Percentiles rank a stretch among this genome's conserved stretches.
These are phyloP conservation scores for Lolium multiflorum DNA, from an alignment of 176 grass and related monocot species.

Conservation along the genomic window DNA sequence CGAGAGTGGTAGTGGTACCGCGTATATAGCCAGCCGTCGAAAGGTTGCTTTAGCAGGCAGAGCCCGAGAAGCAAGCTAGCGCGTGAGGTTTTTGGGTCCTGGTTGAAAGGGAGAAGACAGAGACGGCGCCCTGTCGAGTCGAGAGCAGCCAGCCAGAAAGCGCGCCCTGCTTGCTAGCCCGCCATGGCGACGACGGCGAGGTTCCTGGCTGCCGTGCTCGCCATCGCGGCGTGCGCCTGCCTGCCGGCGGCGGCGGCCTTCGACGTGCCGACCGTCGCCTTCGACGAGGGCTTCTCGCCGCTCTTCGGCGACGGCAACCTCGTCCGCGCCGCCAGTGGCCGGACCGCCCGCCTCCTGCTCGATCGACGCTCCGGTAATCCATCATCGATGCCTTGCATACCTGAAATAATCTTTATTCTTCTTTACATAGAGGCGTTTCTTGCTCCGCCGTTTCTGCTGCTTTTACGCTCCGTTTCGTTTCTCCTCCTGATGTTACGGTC, in stretches of 20 bases:
- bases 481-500: background rate
- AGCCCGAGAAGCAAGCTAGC: background rate
- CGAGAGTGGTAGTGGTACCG: conserved; percentile 45
- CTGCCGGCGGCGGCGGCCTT: conserved; percentile 42
- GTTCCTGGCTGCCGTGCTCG: conserved; percentile 39
- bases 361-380: conserved; percentile 72
- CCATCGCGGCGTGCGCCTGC: conserved; percentile 21
- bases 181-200: conserved; percentile 41
- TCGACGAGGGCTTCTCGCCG: conserved; percentile 73
- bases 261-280: conserved; percentile 62
- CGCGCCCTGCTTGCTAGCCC: background rate
- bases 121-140: background rate
- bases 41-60: background rate
- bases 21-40: conserved; percentile 38
- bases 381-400: background rate
- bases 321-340: conserved; percentile 47
- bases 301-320: conserved; percentile 83
- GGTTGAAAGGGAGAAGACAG: background rate
- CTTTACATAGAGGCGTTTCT: too few relatives aligned
- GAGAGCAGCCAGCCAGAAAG: background rate
- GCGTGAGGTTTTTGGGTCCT: conserved; percentile 28
- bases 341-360: conserved; percentile 68
- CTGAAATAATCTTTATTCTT: too few relatives aligned
- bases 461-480: background rate
- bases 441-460: too few relatives aligned